Base-by-base conservation (phyloP, 2,329 filamentous ascomycete species). In the Plenodomus biglobosus region DNA sequence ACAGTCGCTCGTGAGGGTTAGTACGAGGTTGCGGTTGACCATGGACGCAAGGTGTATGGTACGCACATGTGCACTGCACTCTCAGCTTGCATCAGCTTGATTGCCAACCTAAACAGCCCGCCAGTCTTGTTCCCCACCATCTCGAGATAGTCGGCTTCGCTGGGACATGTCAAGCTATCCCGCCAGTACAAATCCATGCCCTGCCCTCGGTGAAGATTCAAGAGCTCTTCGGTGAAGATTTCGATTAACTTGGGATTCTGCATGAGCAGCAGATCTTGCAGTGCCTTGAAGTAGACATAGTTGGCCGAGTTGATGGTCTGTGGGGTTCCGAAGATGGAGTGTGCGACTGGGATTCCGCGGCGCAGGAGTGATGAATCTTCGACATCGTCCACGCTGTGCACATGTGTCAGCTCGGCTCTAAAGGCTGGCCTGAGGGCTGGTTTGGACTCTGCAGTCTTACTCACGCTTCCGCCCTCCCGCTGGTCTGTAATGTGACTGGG, bases 51-150 rank as follows among this genome's bases (percentile, higher is more conserved):
- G 27, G 27, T 15, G 24, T 8, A 42, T 27, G 53, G 53, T 32
- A 66, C 64, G 18, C 64, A 78, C 76, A 76, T 72, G 15, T 73
- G 56, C 17, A 70, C 75, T 27, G 74, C 68, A 47, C 77, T 80
- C 73, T 92, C 87, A 44, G 86, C 87, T 71, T 92, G 88, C 89
- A 95, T 95, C 22, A 95, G 80, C 74, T 92, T 90, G 68, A 95
- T 86, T 35, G 88, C 88, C 8, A 95, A 76, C 35, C 90, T 81
- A 76, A 95, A 95, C 1, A 96, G 78, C 0, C 90, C 90, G 43
- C 90, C 90, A 0, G 90, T 95, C 76, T 95, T 95, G 75, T 95
- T 92, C 61, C 84, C 84, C 10, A 95, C 90, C 90, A 95, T 95
- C 70, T 95, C 88, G n/a, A 95, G 81, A 73, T 95, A 95, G 73